These are phyloP conservation scores for Quaeritorhiza haematococci DNA, from an alignment of 371 early-diverging fungal species.

Conservation along the genomic window DNA sequence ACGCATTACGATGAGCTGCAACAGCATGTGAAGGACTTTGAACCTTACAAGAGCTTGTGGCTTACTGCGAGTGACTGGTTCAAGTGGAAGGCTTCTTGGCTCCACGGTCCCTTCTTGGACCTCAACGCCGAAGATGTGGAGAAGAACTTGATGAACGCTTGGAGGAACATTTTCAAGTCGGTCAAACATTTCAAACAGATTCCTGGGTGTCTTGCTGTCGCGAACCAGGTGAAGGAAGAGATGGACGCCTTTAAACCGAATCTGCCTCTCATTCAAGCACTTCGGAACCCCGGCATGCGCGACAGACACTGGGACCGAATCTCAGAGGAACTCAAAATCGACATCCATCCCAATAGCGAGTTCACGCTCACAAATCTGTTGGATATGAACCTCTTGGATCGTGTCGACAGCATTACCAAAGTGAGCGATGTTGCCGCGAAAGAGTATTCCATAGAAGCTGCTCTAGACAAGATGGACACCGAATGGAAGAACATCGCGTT, in stretches of 20 bases:
- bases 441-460: conserved; percentile 55
- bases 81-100: conserved; percentile 48
- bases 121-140: conserved; percentile 52
- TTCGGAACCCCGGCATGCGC: conserved; percentile 55
- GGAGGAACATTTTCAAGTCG: conserved; percentile 45
- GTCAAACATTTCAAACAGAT: conserved; percentile 44
- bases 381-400: conserved; percentile 42
- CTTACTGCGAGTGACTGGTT: conserved; percentile 46
- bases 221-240: conserved; percentile 50
- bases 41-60: conserved; percentile 53
- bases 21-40: conserved; percentile 44
- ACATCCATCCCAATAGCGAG: conserved; percentile 32
- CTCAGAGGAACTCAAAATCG: conserved; percentile 37
- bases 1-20: conserved; percentile 51
- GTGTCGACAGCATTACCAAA: conserved; percentile 44
- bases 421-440: conserved; percentile 54
- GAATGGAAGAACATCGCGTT: conserved; percentile 48
- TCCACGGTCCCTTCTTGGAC: conserved; percentile 43
- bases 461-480: conserved; percentile 52
- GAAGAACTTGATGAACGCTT: conserved; percentile 43
- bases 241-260: conserved; percentile 56
- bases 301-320: conserved; percentile 57
- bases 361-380: conserved; percentile 45
- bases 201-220: conserved; percentile 48
- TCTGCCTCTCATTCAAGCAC: conserved; percentile 50